phyloP scores from a whole-genome alignment of 495 filamentous ascomycete species.

The Sabuloglossum arenarium region DNA sequence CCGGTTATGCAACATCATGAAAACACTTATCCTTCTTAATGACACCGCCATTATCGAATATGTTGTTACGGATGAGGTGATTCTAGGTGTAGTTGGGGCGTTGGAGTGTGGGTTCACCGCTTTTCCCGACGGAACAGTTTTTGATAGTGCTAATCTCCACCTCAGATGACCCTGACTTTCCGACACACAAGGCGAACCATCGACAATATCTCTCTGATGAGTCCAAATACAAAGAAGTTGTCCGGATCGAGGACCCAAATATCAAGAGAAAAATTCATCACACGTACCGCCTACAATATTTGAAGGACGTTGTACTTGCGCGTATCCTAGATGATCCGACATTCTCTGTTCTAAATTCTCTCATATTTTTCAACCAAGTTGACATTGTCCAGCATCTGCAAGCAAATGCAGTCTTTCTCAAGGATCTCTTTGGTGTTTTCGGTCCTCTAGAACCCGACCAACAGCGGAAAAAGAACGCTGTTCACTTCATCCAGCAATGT shows the following conservation, averaged over 20 bases:
- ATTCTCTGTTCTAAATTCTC: slow-evolving; percentile 88
- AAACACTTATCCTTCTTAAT: slow-evolving; percentile 81
- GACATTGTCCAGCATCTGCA: slow-evolving; percentile 92
- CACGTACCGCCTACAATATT: slow-evolving; percentile 87
- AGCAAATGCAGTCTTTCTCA: slow-evolving; percentile 50
- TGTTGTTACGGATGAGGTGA: slow-evolving; percentile 71
- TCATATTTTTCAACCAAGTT: slow-evolving; percentile 98
- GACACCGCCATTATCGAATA: slow-evolving; percentile 86
- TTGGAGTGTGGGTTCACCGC: slow-evolving; percentile 61
- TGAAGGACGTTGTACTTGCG: slow-evolving; percentile 96
- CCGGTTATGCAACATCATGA: slow-evolving; percentile 93
- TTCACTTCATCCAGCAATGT: slow-evolving; percentile 92
- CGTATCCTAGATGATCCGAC: slow-evolving; percentile 94
- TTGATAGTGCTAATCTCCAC: slow-evolving; percentile 1
- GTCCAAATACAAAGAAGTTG: slow-evolving; percentile 87
- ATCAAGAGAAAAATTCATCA: slow-evolving; percentile 85
- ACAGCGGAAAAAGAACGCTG: slow-evolving; percentile 75
- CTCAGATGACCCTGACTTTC: slow-evolving; percentile 86
- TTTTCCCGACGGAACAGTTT: neutral
- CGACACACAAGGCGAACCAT: slow-evolving; percentile 96
- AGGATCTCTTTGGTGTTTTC: slow-evolving; percentile 83
- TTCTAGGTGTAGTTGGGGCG: slow-evolving; percentile 86
- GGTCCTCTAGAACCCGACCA: slow-evolving; percentile 36
- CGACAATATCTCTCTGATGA: slow-evolving; percentile 78
- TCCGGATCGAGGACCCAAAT: slow-evolving; percentile 60